Percentiles rank a stretch among this genome's conserved stretches.
phyloP scores from a whole-genome alignment of 176 grass and related monocot genomes.

The Guadua angustifolia region DNA sequence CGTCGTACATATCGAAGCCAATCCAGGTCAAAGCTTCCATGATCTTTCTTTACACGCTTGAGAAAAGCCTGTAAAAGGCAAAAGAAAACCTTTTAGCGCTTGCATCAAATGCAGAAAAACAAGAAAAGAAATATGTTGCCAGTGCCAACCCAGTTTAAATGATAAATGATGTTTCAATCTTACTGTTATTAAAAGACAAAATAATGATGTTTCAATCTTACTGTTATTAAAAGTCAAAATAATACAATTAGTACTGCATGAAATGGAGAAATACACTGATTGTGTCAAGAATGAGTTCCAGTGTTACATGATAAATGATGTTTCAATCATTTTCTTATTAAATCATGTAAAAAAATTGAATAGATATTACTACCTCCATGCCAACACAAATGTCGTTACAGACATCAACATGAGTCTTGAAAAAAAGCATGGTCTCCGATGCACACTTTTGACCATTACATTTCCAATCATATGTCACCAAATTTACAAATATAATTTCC shows the following conservation, averaged over 20 bases:
- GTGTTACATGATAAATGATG: neutral
- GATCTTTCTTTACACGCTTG: slow-evolving; percentile 45
- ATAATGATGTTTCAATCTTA: slow-evolving; percentile 21
- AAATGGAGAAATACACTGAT: neutral
- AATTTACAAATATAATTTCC: too few species aligned
- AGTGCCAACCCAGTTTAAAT: slow-evolving; percentile 6
- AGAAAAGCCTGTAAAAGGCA: slow-evolving; percentile 52
- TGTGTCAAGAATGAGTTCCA: neutral
- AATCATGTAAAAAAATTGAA: slow-evolving; percentile 13
- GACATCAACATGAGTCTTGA: too few species aligned
- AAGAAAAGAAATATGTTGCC: slow-evolving; percentile 12
- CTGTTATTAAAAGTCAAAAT: neutral
- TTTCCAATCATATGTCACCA: too few species aligned
- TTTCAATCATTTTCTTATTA: slow-evolving; percentile 14
- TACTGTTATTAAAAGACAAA: neutral
- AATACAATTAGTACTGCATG: neutral
- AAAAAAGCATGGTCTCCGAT: too few species aligned
- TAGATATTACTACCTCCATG: neutral
- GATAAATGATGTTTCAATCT: slow-evolving; percentile 29
- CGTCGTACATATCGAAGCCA: slow-evolving; percentile 56
- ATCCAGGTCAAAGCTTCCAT: slow-evolving; percentile 58
- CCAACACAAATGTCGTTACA: too few species aligned
- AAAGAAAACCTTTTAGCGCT: slow-evolving; percentile 3
- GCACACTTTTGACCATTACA: too few species aligned
- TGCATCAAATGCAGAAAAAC: slow-evolving; percentile 8